Conservation (phyloP, 2,329 filamentous ascomycete species). For the Paecilomyces fulvus region DNA sequence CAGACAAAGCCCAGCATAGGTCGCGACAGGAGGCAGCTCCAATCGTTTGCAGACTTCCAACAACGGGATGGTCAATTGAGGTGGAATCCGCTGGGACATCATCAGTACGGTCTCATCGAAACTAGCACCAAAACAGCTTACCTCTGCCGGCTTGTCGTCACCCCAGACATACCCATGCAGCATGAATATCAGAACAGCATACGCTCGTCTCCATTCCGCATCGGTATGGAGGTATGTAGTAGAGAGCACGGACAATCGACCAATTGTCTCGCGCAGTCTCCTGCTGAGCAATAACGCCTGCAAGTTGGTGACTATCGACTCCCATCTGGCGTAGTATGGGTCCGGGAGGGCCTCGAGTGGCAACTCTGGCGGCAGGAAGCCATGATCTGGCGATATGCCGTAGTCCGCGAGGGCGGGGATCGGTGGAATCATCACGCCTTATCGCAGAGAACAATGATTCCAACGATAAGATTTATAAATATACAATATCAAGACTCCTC, state of each 20-base stretch:
- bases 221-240: slow-evolving; percentile 74
- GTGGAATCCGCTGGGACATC: slow-evolving; percentile 53
- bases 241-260: slow-evolving; percentile 73
- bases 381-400: slow-evolving; percentile 56
- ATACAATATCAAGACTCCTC: neutral
- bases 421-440: slow-evolving; percentile 35
- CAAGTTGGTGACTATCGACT: slow-evolving; percentile 74
- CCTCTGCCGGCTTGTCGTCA: slow-evolving; percentile 64
- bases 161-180: slow-evolving; percentile 88
- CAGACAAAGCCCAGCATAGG: slow-evolving; percentile 81
- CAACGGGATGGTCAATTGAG: slow-evolving; percentile 74
- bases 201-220: slow-evolving; percentile 84
- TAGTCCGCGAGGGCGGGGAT: slow-evolving; percentile 59
- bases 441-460: neutral
- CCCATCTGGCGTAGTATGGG: slow-evolving; percentile 92
- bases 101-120: neutral
- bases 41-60: slow-evolving; percentile 67
- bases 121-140: slow-evolving; percentile 24
- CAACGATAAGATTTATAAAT: neutral
- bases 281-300: slow-evolving; percentile 80
- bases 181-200: slow-evolving; percentile 68
- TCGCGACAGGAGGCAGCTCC: slow-evolving; percentile 85
- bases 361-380: slow-evolving; percentile 76
- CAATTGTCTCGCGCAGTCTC: slow-evolving; percentile 69
- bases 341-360: slow-evolving; percentile 76